Base-by-base conservation (phyloP, 805 yeast genomes). In the Candida sphagnicola region DNA sequence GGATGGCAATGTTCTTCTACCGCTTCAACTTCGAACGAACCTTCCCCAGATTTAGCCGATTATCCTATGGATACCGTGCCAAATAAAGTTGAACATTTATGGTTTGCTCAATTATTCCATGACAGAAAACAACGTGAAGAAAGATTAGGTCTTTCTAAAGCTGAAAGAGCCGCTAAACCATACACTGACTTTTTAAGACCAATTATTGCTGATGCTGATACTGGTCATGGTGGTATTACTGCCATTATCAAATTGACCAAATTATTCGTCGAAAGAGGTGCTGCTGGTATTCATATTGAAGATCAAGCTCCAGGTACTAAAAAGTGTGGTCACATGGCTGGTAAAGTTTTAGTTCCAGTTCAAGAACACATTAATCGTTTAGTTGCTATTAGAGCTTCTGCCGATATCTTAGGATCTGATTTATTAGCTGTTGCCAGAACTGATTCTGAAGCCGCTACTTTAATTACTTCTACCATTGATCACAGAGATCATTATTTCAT, bases 1-100 rank as follows among this genome's bases (percentile, higher is more conserved):
- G 99, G 99, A 38, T 91, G 99, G 99, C 99, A 91, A 73, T 90
- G 95, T 64, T 89, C 96, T 34, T 89, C 97, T 16, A 91, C 98
- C 39, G 97, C 98, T 38, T 89, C 97, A 13, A 86, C 96, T 30
- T 86, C 96, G 29, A 91, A 91, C 62, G 98, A 91, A 71, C 99
- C 98, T 25, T 87, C 95, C 30, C 98, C 98, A 41, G 99, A 91
- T 73, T 77, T 91, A 57, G 99, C 99, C 38, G 99, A 91, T 68
- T 91, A 91, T 67, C 99, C 99, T 43, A 85, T 85, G 85, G 97
- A 91, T 66, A 91, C 99, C 21, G 99, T 91, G 46, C 99, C 99
- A 58, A 90, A 90, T 75, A 91, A 91, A 75, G 96, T 89, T 51
- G 95, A 91, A 66, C 98, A 91, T 62, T 75, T 91, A 59, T 91